Evolutionary conservation across 1,284 basidiomycete species (phyloP).

Genomic region (Exobasidium rhododendri): DNA sequence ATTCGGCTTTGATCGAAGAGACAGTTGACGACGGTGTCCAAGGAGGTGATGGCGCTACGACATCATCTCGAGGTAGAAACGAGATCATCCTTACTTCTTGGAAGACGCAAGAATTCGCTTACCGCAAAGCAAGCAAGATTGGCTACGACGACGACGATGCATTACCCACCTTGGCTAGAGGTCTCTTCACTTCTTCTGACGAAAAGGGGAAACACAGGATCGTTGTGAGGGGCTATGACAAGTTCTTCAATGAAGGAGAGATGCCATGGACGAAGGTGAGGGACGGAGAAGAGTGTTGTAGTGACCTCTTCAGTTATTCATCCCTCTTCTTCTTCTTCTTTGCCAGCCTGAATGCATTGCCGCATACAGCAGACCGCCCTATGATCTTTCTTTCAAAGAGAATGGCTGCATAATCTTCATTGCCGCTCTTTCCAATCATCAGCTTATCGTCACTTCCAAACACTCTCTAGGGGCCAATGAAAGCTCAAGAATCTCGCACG

Average conservation of each 20-base stretch:
- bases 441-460: slow-evolving; percentile 86
- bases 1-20: neutral
- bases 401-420: slow-evolving; percentile 99
- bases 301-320: neutral
- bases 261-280: slow-evolving; percentile 87
- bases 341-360: slow-evolving; percentile 24
- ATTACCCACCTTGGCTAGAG: slow-evolving; percentile 50
- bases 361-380: slow-evolving; percentile 72
- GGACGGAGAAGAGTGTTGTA: slow-evolving; percentile 51
- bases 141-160: slow-evolving; percentile 24
- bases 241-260: slow-evolving; percentile 97
- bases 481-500: slow-evolving; percentile 60
- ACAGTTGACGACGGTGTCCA: neutral
- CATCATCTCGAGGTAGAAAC: no score
- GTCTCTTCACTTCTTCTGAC: slow-evolving; percentile 37
- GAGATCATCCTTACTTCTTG: slow-evolving; percentile 26
- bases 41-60: neutral
- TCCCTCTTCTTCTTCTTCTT: neutral
- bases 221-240: slow-evolving; percentile 90
- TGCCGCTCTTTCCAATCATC: slow-evolving; percentile 71
- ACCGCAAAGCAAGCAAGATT: slow-evolving; percentile 41
- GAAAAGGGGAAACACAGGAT: slow-evolving; percentile 61
- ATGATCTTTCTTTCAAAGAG: slow-evolving; percentile 86
- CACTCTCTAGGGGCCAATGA: slow-evolving; percentile 58
- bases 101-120: slow-evolving; percentile 52